Base-by-base conservation (phyloP, 805 yeast species). In the Helenozyma baotianmanensis region DNA sequence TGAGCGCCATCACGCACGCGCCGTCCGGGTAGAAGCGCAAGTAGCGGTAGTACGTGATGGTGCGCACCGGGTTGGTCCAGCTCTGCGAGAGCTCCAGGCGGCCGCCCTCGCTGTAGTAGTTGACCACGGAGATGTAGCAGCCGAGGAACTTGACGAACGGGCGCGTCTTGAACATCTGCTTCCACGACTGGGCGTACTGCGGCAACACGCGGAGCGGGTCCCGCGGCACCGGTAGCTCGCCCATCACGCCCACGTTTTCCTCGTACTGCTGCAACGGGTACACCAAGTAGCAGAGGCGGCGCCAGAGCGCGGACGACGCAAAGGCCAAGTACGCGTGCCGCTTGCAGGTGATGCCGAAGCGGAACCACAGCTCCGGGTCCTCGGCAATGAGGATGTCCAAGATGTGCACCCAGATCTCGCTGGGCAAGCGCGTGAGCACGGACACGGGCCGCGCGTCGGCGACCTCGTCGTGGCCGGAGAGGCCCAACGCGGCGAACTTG, bases 1-100 rank as follows among this genome's bases (percentile, higher is more conserved):
- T 75, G 17, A 86, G 68, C 18, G 84, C 68, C 50, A 82, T 76
- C 26, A 84, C 60, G 39, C 86, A 82, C 1, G 72, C 62, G 0
- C 97, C 97, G 50, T 83, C 82, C 0, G 80, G 80, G 53, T 71
- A 83, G 50, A 90, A 88, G 41, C 97, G 67, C 22, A 81, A 58
- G 55, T 88, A 92, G 42, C 98, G 64, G 53, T 86, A 90, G 52
- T 90, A 90, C 0, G 96, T 85, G 25, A 90, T 83, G 53, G 87
- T 77, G 45, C 85, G 77, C 14, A 84, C 75, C 2, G 96, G 96
- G 39, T 77, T 76, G 27, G 70, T 58, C 82, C 92, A 78, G 5
- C 83, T 70, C 19, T 68, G 65, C 1, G 84, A 74, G 27, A 79
- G 74, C 43, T 76, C 84, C 7, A 77, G 72, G 32, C 79, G 70